These are phyloP conservation scores for Aspergillus affinis DNA, from an alignment of 495 filamentous ascomycete species.

Conservation along the genomic window DNA sequence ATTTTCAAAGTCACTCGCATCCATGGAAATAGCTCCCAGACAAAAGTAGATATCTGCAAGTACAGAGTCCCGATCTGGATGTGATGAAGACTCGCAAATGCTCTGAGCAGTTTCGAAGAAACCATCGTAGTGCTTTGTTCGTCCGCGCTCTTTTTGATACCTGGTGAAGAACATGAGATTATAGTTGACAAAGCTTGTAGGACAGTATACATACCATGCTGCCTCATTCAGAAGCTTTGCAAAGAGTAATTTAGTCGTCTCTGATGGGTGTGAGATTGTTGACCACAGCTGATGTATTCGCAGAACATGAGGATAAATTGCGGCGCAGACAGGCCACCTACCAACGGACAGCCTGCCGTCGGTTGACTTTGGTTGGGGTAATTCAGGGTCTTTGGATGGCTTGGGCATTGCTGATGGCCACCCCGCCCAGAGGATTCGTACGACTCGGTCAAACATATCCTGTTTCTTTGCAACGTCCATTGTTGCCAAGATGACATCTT, in stretches of 20 bases:
- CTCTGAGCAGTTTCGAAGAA: slow-evolving; percentile 19
- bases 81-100: slow-evolving; percentile 9
- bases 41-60: slow-evolving; percentile 21
- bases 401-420: slow-evolving; percentile 25
- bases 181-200: not conserved
- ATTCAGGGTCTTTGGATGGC: slow-evolving; percentile 23
- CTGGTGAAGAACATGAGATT: not conserved
- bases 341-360: slow-evolving; percentile 16
- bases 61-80: slow-evolving; percentile 21
- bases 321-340: slow-evolving; percentile 26
- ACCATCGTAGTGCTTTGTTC: slow-evolving; percentile 17
- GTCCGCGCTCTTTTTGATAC: slow-evolving; percentile 21
- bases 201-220: slow-evolving; percentile 16
- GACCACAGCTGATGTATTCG: slow-evolving; percentile 21
- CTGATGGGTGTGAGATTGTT: slow-evolving; percentile 9
- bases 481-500: slow-evolving; percentile 25
- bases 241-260: slow-evolving; percentile 15
- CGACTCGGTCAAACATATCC: slow-evolving; percentile 16
- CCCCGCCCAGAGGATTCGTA: slow-evolving; percentile 19
- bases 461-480: slow-evolving; percentile 20
- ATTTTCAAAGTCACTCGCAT: slow-evolving; percentile 11
- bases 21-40: slow-evolving; percentile 18
- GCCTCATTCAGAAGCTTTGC: slow-evolving; percentile 26
- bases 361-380: slow-evolving; percentile 21
- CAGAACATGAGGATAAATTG: slow-evolving; percentile 26